Evolutionary conservation across 164 flowering plant species (phyloP).

Genomic region (Cinnamomum chago): DNA sequence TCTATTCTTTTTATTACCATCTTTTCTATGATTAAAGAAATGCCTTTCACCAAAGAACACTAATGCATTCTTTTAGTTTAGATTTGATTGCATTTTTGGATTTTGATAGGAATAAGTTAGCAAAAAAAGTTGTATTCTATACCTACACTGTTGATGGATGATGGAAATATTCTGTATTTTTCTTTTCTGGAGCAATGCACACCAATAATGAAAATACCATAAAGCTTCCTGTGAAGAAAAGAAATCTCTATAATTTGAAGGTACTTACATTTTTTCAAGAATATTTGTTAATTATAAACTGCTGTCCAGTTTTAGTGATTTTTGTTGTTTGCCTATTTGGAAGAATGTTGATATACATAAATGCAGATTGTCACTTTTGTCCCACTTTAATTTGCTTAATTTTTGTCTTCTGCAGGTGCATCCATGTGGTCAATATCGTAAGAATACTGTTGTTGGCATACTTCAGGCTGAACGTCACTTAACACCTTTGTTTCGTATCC

Average conservation of each 20-base stretch:
- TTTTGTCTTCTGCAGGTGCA: slow-evolving; percentile 59
- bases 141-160: no score
- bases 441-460: slow-evolving; percentile 94
- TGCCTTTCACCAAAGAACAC: no score
- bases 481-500: slow-evolving; percentile 97
- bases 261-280: neutral
- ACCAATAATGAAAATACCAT: neutral
- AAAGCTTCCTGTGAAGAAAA: neutral
- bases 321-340: neutral
- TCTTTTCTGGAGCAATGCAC: neutral
- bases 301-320: neutral
- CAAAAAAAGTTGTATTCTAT: no score
- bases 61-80: no score
- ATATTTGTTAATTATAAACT: neutral
- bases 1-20: no score
- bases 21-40: no score
- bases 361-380: neutral
- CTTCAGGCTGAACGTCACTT: slow-evolving; percentile 86
- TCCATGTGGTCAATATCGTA: slow-evolving; percentile 98
- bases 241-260: neutral
- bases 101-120: no score
- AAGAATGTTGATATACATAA: neutral
- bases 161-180: neutral
- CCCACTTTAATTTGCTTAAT: neutral
- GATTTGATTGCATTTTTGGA: no score